Base-by-base conservation (phyloP, 768 basidiomycete species). In the Leccinum pellstonianum region DNA sequence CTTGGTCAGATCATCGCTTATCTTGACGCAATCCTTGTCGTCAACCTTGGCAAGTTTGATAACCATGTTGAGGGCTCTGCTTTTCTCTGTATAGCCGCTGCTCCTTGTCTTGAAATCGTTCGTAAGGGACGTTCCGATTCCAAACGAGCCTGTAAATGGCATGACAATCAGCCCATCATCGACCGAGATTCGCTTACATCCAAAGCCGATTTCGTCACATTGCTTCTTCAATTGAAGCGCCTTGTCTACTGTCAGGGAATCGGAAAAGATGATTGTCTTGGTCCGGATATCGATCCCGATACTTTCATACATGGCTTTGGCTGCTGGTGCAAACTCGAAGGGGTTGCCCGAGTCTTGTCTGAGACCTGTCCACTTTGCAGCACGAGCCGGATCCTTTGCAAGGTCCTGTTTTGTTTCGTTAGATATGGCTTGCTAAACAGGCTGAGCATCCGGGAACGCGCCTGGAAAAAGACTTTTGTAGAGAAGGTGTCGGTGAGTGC, bases 401-500 rank as follows among this genome's bases (percentile, higher is more conserved):
- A 91, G 85, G 64, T 88, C 87, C 88, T 90, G 61, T 9, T 53
- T 60, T 31, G 9, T 43, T 59, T 25, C 7, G 17, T 55, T 56
- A 17, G 11, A 27, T 37, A 29, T 51, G 23, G 15, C 11, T 29
- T 1, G 12, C 7, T 17, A 4, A 52, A 43, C 19, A 15, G 3
- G 14, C 35, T 62, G n/a, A 49, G 27, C 19, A 64, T 15, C 57
- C 50, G n/a, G 51, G 19, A 52, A 58, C 61, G 43, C 69, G 83
- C 94, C 76, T 84, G 81, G 79, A 93, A 95, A 76, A 98, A 98
- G 0, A 83, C 86, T 33, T 83, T 75, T 2, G 91, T 92, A 6
- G 95, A 91, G 74, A 97, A 98, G 0, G 97, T 99, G 75, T 99
- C 97, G 14, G 97, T 97, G 35, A 98, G 77, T 19, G 95, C 93